Evolutionary conservation across 495 filamentous ascomycete species (phyloP).

Genomic region (Massariosphaeria phaeospora): DNA sequence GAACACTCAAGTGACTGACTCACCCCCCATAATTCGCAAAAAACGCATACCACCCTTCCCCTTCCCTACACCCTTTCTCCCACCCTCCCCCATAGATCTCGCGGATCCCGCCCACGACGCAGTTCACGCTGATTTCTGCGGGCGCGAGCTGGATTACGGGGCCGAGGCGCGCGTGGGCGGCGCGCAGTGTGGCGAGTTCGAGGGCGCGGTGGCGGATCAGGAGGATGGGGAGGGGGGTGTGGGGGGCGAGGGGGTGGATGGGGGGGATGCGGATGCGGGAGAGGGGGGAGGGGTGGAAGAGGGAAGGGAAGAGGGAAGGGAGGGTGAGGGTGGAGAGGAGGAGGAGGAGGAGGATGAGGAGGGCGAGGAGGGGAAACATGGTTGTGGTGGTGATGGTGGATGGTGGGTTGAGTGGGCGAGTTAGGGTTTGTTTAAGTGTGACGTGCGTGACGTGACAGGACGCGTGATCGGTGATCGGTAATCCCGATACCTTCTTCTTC

Average conservation of each 20-base stretch:
- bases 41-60: conserved; percentile 25
- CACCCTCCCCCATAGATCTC: conserved; percentile 36
- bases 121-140: conserved; percentile 35
- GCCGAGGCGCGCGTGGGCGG: conserved; percentile 27
- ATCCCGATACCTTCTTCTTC: too few species aligned
- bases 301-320: conserved; percentile 11
- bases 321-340: conserved; percentile 5
- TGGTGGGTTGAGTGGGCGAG: not conserved
- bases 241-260: conserved; percentile 21
- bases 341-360: too few species aligned
- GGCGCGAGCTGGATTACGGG: conserved; percentile 32
- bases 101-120: conserved; percentile 32
- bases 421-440: too few species aligned
- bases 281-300: conserved; percentile 10
- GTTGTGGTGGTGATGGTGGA: not conserved
- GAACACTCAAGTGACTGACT: not conserved
- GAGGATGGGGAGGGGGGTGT: conserved; percentile 31
- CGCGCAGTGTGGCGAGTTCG: conserved; percentile 29
- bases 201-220: conserved; percentile 16
- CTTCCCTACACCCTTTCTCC: conserved; percentile 30
- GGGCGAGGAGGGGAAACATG: conserved; percentile 1
- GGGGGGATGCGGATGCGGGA: conserved; percentile 28
- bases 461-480: too few species aligned
- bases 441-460: too few species aligned
- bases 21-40: conserved; percentile 33